Percentiles rank a stretch among this genome's conserved stretches.
Evolutionary conservation across 2,329 filamentous ascomycete genomes (phyloP).

Genomic region (Nothophoma quercina): DNA sequence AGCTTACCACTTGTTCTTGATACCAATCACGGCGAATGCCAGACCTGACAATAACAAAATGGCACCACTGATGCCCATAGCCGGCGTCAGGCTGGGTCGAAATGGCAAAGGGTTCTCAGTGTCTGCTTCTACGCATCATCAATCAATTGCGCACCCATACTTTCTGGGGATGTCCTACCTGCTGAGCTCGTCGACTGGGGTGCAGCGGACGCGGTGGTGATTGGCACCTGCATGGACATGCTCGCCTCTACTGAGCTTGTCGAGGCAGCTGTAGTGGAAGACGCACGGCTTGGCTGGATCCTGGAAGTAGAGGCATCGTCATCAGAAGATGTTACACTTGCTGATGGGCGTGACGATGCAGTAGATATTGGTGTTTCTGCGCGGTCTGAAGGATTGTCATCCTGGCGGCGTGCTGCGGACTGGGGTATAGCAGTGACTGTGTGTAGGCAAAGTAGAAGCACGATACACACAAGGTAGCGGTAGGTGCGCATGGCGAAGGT

Average conservation of each 20-base stretch:
- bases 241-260: conserved; percentile 20
- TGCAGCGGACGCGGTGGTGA: conserved; percentile 23
- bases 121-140: conserved; percentile 13
- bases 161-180: conserved; percentile 22
- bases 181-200: conserved; percentile 29
- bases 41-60: conserved; percentile 77
- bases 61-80: conserved; percentile 78
- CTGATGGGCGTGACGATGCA: conserved; percentile 25
- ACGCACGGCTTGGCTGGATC: conserved; percentile 21
- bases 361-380: conserved; percentile 24
- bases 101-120: conserved; percentile 66
- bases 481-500: conserved; percentile 39
- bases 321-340: conserved; percentile 21
- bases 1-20: conserved; percentile 73
- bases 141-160: conserved; percentile 1
- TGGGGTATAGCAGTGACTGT: conserved; percentile 31
- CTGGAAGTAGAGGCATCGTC: conserved; percentile 18
- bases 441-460: conserved; percentile 38
- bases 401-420: conserved; percentile 39
- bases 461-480: conserved; percentile 33
- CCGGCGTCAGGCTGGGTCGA: conserved; percentile 77
- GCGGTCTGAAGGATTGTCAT: conserved; percentile 30
- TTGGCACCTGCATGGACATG: conserved; percentile 24
- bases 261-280: conserved; percentile 21
- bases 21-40: conserved; percentile 77